Conservation (phyloP, 345 rosid species). For the Cochlearia excelsa region DNA sequence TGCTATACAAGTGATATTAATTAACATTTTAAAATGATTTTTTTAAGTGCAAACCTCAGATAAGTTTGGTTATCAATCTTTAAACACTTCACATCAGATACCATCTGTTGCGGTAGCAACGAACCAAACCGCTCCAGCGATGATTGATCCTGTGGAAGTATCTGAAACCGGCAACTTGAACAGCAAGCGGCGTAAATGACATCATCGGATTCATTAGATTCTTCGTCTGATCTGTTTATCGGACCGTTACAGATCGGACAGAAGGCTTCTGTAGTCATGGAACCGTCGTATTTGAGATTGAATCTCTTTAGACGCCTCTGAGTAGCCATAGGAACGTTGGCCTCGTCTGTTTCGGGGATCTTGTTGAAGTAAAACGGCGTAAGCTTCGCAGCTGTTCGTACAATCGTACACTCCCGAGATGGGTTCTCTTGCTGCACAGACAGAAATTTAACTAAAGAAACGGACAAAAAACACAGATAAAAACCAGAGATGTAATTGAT, state of each 20-base stretch:
- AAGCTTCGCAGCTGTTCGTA: slow-evolving; percentile 89
- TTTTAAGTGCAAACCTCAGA: slow-evolving; percentile 54
- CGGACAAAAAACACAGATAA: slow-evolving; percentile 1
- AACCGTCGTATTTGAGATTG: slow-evolving; percentile 55
- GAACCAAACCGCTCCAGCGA: slow-evolving; percentile 52
- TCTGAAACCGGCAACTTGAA: slow-evolving; percentile 85
- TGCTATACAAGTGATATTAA: not conserved
- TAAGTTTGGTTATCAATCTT: slow-evolving; percentile 31
- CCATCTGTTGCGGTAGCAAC: slow-evolving; percentile 51
- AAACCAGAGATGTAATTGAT: slow-evolving; percentile 1
- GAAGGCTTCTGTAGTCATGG: slow-evolving; percentile 70
- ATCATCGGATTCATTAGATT: slow-evolving; percentile 31
- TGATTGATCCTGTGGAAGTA: slow-evolving; percentile 64
- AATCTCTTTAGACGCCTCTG: slow-evolving; percentile 76
- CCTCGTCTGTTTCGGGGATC: slow-evolving; percentile 66
- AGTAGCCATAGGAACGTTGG: slow-evolving; percentile 66
- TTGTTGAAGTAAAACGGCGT: slow-evolving; percentile 84
- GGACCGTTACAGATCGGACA: slow-evolving; percentile 82
- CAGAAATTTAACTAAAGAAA: not conserved
- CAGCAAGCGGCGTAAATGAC: slow-evolving; percentile 55
- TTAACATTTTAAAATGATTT: not conserved
- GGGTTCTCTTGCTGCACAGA: slow-evolving; percentile 79
- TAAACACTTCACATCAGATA: slow-evolving; percentile 42
- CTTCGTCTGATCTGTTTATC: slow-evolving; percentile 41
- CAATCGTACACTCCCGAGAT: slow-evolving; percentile 81